Conservation (phyloP, 176 grass and related monocot genomes). For the Secale cereale region DNA sequence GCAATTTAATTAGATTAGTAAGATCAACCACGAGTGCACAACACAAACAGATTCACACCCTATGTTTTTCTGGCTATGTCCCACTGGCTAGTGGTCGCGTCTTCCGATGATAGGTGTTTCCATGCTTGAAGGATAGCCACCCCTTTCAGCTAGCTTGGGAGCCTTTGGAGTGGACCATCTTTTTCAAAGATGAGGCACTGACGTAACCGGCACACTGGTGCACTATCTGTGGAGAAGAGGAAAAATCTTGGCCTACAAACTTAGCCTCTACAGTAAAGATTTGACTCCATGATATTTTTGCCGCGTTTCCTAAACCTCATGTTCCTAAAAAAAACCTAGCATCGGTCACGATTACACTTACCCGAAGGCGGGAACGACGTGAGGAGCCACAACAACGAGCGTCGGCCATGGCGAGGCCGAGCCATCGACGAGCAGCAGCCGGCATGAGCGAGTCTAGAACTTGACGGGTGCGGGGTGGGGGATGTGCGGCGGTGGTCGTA, state of each 20-base stretch:
- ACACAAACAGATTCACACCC: background rate
- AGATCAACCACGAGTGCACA: background rate
- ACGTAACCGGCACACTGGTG: background rate
- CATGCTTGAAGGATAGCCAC: constrained; percentile 13
- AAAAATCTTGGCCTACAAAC: background rate
- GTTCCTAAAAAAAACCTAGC: too few relatives aligned
- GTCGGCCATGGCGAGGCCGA: too few relatives aligned
- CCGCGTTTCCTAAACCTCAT: too few relatives aligned
- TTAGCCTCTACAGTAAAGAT: background rate
- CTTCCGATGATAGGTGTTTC: constrained; percentile 19
- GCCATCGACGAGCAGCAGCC: too few relatives aligned
- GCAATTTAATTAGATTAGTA: too few relatives aligned
- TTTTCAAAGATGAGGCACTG: constrained; percentile 9
- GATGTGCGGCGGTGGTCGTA: too few relatives aligned
- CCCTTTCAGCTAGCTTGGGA: constrained; percentile 24
- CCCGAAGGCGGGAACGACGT: rapidly evolving
- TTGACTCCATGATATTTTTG: too few relatives aligned
- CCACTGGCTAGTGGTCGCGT: constrained; percentile 8
- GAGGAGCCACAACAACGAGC: too few relatives aligned
- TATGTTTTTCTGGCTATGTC: background rate
- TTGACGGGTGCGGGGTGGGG: too few relatives aligned
- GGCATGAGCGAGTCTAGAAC: too few relatives aligned
- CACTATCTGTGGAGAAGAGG: background rate
- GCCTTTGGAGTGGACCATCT: constrained; percentile 20
- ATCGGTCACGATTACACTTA: too few relatives aligned